Percentiles rank a stretch among this genome's conserved stretches.
phyloP scores from a whole-genome alignment of 169 alveolate species.

The Plasmodium reichenowi region DNA sequence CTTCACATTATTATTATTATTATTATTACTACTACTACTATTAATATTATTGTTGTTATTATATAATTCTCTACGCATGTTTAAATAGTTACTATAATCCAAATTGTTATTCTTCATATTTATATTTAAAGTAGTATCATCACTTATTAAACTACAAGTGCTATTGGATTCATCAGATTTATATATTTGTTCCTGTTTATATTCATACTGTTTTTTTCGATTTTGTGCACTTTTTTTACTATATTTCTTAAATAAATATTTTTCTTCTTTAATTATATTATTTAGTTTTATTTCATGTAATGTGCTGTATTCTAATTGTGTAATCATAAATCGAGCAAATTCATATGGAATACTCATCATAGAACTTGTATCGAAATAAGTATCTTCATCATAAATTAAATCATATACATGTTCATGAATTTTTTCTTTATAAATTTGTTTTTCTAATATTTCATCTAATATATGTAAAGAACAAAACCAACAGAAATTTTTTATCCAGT shows the following conservation, averaged over 20 bases:
- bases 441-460: slow-evolving; percentile 69
- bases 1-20: too few species aligned
- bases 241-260: slow-evolving; percentile 37
- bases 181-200: not conserved
- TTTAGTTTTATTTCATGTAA: slow-evolving; percentile 45
- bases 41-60: not conserved
- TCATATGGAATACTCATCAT: slow-evolving; percentile 72
- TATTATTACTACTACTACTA: not conserved
- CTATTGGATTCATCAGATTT: slow-evolving; percentile 12
- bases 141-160: slow-evolving; percentile 31
- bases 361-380: slow-evolving; percentile 71
- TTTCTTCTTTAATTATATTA: slow-evolving; percentile 70
- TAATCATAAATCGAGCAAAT: slow-evolving; percentile 61
- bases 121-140: slow-evolving; percentile 4
- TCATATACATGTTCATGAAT: slow-evolving; percentile 50
- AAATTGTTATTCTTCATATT: not conserved
- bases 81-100: slow-evolving; percentile 28
- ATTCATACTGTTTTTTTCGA: not conserved
- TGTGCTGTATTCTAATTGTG: slow-evolving; percentile 18
- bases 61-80: slow-evolving; percentile 22
- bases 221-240: slow-evolving; percentile 15
- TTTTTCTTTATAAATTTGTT: slow-evolving; percentile 66
- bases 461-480: slow-evolving; percentile 71
- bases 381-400: slow-evolving; percentile 54
- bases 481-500: slow-evolving; percentile 56